Percentiles rank a stretch among this genome's conserved stretches.
These are phyloP conservation scores for Pontederia crassipes DNA, from an alignment of 176 grass and related monocot species.

Conservation along the genomic window DNA sequence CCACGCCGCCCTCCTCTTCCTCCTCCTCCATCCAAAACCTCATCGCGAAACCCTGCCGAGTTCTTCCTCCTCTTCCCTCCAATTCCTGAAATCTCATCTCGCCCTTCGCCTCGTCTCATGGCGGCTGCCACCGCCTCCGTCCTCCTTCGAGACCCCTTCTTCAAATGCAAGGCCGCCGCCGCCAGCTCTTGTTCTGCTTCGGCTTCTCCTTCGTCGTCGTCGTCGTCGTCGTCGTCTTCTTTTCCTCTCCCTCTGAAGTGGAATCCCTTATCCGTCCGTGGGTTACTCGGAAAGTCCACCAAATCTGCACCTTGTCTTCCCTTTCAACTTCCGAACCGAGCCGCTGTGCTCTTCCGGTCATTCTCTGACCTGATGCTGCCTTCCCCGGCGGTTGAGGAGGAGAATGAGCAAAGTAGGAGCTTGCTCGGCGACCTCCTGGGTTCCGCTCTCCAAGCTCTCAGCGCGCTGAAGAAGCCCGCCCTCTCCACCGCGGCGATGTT, in stretches of 20 bases:
- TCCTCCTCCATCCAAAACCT: too few relatives aligned
- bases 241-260: not conserved
- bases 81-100: too few relatives aligned
- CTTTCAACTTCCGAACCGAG: not conserved
- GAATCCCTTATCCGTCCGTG: not conserved
- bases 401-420: not conserved
- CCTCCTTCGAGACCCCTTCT: too few relatives aligned
- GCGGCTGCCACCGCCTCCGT: too few relatives aligned
- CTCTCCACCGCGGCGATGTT: not conserved
- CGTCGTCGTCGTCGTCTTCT: too few relatives aligned
- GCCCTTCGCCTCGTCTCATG: too few relatives aligned
- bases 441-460: not conserved
- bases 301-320: not conserved
- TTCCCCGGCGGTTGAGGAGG: not conserved
- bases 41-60: too few relatives aligned
- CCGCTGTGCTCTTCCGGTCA: not conserved
- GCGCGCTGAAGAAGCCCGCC: not conserved
- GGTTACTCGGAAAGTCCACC: not conserved
- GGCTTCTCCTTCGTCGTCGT: too few relatives aligned
- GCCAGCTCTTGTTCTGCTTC: too few relatives aligned
- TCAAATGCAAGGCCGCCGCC: too few relatives aligned
- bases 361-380: not conserved
- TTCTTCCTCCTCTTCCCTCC: too few relatives aligned
- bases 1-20: too few relatives aligned
- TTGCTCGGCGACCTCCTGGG: not conserved